Percentiles rank a stretch among this genome's conserved stretches.
Evolutionary conservation across 192 early-diverging fungal species (phyloP).

Genomic region (Ambispora gerdemannii): DNA sequence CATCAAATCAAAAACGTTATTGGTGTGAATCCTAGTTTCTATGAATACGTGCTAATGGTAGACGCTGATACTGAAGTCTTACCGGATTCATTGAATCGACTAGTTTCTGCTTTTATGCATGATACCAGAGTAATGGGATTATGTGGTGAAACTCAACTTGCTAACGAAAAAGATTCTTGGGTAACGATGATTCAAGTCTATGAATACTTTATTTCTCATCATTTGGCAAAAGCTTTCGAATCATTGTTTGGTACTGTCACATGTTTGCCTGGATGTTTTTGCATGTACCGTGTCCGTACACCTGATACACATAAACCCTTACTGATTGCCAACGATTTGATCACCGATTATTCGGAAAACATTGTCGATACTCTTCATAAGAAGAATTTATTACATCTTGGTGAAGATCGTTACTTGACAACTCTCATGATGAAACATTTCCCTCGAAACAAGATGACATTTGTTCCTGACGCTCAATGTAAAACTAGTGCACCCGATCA

Average conservation of each 20-base stretch:
- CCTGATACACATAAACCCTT: slow-evolving; percentile 87
- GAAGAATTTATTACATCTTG: slow-evolving; percentile 97
- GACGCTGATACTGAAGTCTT: slow-evolving; percentile 95
- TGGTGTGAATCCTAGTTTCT: slow-evolving; percentile 92
- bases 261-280: slow-evolving; percentile 98
- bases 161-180: slow-evolving; percentile 91
- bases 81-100: slow-evolving; percentile 85
- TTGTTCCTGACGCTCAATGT: slow-evolving; percentile 89
- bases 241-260: slow-evolving; percentile 96
- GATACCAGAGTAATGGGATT: slow-evolving; percentile 91
- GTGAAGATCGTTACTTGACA: slow-evolving; percentile 98
- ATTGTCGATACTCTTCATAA: slow-evolving; percentile 95
- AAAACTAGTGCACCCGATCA: slow-evolving; percentile 92
- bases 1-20: slow-evolving; percentile 99
- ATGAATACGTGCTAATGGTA: slow-evolving; percentile 97
- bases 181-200: slow-evolving; percentile 99
- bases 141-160: slow-evolving; percentile 93
- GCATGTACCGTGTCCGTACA: slow-evolving; percentile 95
- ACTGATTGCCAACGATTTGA: slow-evolving; percentile 82
- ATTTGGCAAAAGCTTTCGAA: slow-evolving; percentile 96
- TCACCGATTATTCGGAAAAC: slow-evolving; percentile 93
- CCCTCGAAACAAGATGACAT: slow-evolving; percentile 92
- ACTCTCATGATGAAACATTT: slow-evolving; percentile 96
- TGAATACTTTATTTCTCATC: slow-evolving; percentile 98
- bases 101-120: slow-evolving; percentile 87